phyloP scores from a whole-genome alignment of 495 filamentous ascomycete genomes.

The Penicillium maclennaniae region DNA sequence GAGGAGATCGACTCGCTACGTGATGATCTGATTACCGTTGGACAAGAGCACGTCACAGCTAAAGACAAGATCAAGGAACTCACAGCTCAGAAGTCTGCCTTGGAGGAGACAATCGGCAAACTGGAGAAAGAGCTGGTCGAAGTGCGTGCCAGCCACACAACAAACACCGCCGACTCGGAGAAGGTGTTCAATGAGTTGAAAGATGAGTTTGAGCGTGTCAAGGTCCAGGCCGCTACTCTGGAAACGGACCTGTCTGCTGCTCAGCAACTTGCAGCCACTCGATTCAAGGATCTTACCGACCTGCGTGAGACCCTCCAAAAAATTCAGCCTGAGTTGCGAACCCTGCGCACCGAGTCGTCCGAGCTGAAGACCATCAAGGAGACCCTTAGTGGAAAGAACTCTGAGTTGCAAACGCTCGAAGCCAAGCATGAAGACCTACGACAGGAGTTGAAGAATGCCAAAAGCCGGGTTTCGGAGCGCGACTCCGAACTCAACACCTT shows the following conservation, averaged over 20 bases:
- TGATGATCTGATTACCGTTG: slow-evolving; percentile 71
- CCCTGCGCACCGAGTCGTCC: slow-evolving; percentile 68
- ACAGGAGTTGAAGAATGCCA: slow-evolving; percentile 63
- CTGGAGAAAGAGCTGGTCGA: slow-evolving; percentile 62
- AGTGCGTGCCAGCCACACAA: slow-evolving; percentile 51
- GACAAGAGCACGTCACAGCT: slow-evolving; percentile 76
- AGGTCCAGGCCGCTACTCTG: slow-evolving; percentile 61
- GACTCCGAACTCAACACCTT: slow-evolving; percentile 73
- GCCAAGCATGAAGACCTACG: slow-evolving; percentile 75
- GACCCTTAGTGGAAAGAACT: slow-evolving; percentile 62
- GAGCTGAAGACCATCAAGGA: slow-evolving; percentile 68
- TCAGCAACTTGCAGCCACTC: slow-evolving; percentile 74
- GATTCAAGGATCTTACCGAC: slow-evolving; percentile 85
- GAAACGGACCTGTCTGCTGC: slow-evolving; percentile 84
- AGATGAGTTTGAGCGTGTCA: slow-evolving; percentile 71
- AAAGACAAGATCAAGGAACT: slow-evolving; percentile 75
- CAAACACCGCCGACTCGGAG: slow-evolving; percentile 47
- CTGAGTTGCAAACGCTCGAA: slow-evolving; percentile 71
- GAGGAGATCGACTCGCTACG: slow-evolving; percentile 85
- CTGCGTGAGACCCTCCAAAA: slow-evolving; percentile 75
- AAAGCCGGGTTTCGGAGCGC: slow-evolving; percentile 63
- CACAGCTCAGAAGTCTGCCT: slow-evolving; percentile 51
- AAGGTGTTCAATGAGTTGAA: slow-evolving; percentile 57
- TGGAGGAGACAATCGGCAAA: slow-evolving; percentile 61
- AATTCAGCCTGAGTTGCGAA: slow-evolving; percentile 77